Conservation (phyloP, 805 yeast genomes). For the Lipomyces sp. region DNA sequence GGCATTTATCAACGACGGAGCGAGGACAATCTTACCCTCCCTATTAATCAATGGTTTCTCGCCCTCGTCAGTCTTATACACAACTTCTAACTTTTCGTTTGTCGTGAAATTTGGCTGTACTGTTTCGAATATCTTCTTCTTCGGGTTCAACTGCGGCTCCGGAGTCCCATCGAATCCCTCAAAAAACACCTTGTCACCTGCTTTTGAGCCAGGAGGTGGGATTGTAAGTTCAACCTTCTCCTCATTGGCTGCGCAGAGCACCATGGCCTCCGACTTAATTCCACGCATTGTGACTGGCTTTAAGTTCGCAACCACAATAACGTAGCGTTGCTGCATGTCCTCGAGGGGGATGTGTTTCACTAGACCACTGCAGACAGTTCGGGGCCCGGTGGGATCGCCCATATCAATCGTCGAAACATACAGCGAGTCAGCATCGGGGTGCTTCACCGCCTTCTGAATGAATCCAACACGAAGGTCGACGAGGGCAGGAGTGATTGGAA, state of each 20-base stretch:
- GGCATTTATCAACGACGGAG: conserved; percentile 73
- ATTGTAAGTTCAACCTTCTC: conserved; percentile 88
- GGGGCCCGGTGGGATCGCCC: conserved; percentile 96
- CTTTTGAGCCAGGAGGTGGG: conserved; percentile 89
- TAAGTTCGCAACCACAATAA: conserved; percentile 86
- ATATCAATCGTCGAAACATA: conserved; percentile 95
- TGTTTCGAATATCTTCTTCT: conserved; percentile 97
- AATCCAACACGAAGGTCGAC: conserved; percentile 95
- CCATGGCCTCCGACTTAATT: conserved; percentile 94
- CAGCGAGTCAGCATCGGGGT: conserved; percentile 96
- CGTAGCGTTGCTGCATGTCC: conserved; percentile 92
- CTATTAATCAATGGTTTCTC: conserved; percentile 72
- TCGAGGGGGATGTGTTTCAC: conserved; percentile 88
- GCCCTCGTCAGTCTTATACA: conserved; percentile 71
- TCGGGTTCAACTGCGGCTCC: conserved; percentile 90
- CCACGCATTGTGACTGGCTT: conserved; percentile 99
- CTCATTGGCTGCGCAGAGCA: conserved; percentile 75
- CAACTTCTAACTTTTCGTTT: conserved; percentile 71
- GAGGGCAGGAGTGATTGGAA: conserved; percentile 77
- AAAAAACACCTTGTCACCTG: conserved; percentile 96
- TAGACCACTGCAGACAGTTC: conserved; percentile 97
- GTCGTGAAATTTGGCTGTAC: conserved; percentile 91
- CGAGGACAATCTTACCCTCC: conserved; percentile 77
- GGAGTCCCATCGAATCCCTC: conserved; percentile 90
- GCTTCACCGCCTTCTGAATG: conserved; percentile 94